Percentiles rank a stretch among this genome's conserved stretches.
phyloP scores from a whole-genome alignment of 2,329 filamentous ascomycete genomes.

The Decorospora gaudefroyi region DNA sequence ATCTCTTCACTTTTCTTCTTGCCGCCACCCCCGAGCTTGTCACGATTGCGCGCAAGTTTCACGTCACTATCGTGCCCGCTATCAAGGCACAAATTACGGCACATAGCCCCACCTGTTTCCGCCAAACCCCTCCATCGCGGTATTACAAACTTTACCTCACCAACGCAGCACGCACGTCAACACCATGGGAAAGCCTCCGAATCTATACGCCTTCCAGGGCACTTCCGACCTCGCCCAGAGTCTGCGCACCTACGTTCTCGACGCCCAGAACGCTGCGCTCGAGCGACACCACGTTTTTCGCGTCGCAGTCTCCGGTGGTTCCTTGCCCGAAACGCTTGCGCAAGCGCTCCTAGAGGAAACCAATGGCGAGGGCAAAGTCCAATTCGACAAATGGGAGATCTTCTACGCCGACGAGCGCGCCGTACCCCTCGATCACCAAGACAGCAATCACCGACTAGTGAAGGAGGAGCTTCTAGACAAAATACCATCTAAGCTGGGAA shows the following conservation, averaged over 20 bases:
- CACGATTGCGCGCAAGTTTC: constrained; percentile 7
- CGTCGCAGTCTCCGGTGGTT: constrained; percentile 90
- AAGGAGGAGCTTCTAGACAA: constrained; percentile 88
- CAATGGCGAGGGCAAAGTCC: constrained; percentile 63
- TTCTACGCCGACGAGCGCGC: constrained; percentile 98
- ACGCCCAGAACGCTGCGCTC: constrained; percentile 78
- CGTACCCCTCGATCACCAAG: constrained; percentile 85
- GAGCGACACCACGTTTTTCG: constrained; percentile 84
- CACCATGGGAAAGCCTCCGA: constrained; percentile 53
- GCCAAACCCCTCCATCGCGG: constrained; percentile 21
- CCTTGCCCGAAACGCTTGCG: constrained; percentile 84
- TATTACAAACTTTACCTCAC: constrained; percentile 15
- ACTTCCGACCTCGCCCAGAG: constrained; percentile 71
- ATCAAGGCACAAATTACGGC: constrained; percentile 13
- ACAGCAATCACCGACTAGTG: constrained; percentile 91
- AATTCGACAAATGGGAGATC: constrained; percentile 91
- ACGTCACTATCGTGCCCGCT: constrained; percentile 25
- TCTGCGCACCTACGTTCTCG: constrained; percentile 80
- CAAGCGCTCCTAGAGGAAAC: constrained; percentile 72
- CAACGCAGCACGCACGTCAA: constrained; percentile 16
- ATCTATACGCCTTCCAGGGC: constrained; percentile 79
- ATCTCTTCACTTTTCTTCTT: constrained; percentile 1
- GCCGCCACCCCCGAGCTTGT: constrained; percentile 1
- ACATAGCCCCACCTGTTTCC: constrained; percentile 13
- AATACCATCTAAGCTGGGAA: constrained; percentile 69